phyloP scores from a whole-genome alignment of 441 rosid species.

The Populus tomentosa region DNA sequence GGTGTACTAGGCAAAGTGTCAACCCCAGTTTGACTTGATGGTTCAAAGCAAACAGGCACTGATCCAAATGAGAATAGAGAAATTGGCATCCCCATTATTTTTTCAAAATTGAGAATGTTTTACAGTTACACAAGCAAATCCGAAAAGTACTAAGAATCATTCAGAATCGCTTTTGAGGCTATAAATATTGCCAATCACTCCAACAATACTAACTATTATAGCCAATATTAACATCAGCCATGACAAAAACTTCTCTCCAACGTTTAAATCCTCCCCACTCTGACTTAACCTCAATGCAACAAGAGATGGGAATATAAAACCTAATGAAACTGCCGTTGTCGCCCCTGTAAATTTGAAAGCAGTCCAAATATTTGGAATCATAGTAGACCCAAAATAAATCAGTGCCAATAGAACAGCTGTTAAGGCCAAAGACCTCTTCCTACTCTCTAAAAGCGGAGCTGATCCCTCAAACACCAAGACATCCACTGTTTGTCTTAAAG shows the following conservation, averaged over 20 bases:
- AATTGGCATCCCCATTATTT: background rate
- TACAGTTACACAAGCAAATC: background rate
- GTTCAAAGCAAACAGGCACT: background rate
- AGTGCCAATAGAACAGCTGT: conserved; percentile 55
- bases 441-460: conserved; percentile 68
- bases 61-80: conserved; percentile 1
- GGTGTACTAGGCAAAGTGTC: background rate
- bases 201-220: conserved; percentile 59
- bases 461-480: conserved; percentile 58
- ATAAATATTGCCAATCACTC: conserved; percentile 70
- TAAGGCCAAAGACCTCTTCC: conserved; percentile 63
- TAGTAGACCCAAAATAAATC: conserved; percentile 75
- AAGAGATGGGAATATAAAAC: conserved; percentile 87
- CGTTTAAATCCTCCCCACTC: conserved; percentile 42
- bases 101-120: background rate
- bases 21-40: background rate
- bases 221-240: conserved; percentile 77
- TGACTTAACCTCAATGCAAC: conserved; percentile 56
- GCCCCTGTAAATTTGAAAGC: conserved; percentile 98
- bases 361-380: conserved; percentile 95
- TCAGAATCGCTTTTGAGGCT: conserved; percentile 49
- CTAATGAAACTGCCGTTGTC: conserved; percentile 88
- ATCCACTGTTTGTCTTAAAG: conserved; percentile 74
- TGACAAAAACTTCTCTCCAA: conserved; percentile 46
- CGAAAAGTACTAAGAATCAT: conserved; percentile 17